Evolutionary conservation across 345 rosid genomes (phyloP).

Genomic region (Cochlearia excelsa): DNA sequence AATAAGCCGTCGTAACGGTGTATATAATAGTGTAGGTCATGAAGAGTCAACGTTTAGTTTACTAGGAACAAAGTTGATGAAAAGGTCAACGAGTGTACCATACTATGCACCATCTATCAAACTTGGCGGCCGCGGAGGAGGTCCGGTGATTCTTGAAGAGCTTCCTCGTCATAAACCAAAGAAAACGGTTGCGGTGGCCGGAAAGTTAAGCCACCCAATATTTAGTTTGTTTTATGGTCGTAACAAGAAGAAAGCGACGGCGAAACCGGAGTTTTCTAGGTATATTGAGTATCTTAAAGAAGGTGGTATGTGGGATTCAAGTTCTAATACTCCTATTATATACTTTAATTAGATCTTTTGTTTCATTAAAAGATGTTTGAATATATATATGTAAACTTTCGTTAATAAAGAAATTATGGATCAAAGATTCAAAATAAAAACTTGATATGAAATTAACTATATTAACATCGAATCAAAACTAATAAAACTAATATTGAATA

Average conservation of each 20-base stretch:
- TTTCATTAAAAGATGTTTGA: too few species aligned
- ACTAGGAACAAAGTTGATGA: slow-evolving; percentile 16
- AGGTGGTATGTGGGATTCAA: slow-evolving; percentile 47
- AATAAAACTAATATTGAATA: too few species aligned
- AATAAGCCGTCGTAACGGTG: slow-evolving; percentile 22
- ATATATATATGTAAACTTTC: too few species aligned
- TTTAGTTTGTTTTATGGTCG: slow-evolving; percentile 18
- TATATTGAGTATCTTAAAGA: slow-evolving; percentile 27
- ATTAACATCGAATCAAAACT: too few species aligned
- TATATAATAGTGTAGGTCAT: slow-evolving; percentile 36
- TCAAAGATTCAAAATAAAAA: too few species aligned
- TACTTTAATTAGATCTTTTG: slow-evolving; percentile 34
- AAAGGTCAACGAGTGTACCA: slow-evolving; percentile 20
- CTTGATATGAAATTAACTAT: too few species aligned
- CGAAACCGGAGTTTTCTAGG: slow-evolving; percentile 30
- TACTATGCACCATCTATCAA: slow-evolving; percentile 15
- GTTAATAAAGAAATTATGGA: too few species aligned
- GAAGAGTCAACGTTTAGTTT: slow-evolving; percentile 31
- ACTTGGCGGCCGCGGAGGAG: not conserved
- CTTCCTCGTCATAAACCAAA: slow-evolving; percentile 13
- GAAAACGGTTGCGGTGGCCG: slow-evolving; percentile 4
- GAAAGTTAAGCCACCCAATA: slow-evolving; percentile 34
- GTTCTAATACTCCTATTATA: slow-evolving; percentile 43
- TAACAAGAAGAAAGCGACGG: slow-evolving; percentile 4
- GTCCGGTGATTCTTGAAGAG: not conserved